Evolutionary conservation across 352 stramenopile species (phyloP), one percentile per base, ranked within the genome.

Genomic region (Globisporangium emineosum): DNA sequence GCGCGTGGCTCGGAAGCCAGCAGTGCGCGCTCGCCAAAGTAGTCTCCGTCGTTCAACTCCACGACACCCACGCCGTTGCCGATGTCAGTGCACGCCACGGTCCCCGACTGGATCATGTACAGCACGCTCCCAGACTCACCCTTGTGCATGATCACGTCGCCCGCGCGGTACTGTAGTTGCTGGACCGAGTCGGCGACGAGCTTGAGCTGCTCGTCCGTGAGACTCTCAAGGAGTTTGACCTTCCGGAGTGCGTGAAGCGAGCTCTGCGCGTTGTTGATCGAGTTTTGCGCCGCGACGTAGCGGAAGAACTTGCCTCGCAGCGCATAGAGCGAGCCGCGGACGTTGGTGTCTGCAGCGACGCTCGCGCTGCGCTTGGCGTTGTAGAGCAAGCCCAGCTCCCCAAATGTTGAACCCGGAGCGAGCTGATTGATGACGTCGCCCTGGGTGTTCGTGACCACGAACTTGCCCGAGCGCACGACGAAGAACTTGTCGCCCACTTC

Each of bases 11-110:
- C 90, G 29, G 88, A 68, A 7, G 79, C 91, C 17, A 98, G 62
- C 6, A 98, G 71, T 4, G 94, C 90, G 33, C 89, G 81, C 65
- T 98, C 94, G 57, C 94, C 95, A 71, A 98, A 98, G 73, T 94
- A 98, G 52, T 97, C 87, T 12, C 88, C 79, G 21, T 91, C 73
- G 40, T 67, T 67, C 8, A 90, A 64, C 43, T 82, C 69, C 3
- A 90, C 77, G 17, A 75, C 64, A 3, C 53, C 60, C 33, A 70
- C 57, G n/a, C 64, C 71, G 30, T 67, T 76, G 67, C 73, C 91
- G 67, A 88, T 83, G 27, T 86, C 77, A 7, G 72, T 77, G 54
- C 76, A 88, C 43, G 83, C 66, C 8, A 90, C 79, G 9, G 81
- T 78, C 29, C 88, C 88, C 0, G 59, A 61, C 53, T 92, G 75